Evolutionary conservation across 2,329 filamentous ascomycete species (phyloP), one percentile per base, ranked within the genome.

Genomic region (Xylaria sp.): DNA sequence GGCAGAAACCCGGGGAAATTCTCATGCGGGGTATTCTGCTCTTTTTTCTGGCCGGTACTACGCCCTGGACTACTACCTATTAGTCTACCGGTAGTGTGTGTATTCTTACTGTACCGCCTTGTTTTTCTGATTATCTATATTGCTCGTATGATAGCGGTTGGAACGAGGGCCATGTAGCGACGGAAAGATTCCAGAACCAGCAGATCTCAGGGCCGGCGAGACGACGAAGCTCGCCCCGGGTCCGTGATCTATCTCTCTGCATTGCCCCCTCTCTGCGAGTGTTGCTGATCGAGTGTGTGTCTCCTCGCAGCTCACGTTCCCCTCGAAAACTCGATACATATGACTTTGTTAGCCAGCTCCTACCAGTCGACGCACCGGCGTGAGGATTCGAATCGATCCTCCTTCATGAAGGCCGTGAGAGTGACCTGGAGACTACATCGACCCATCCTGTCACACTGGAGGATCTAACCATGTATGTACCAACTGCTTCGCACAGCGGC

Each of bases 1-100:
- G 60, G 59, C 30, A 39, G 60, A 62, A 62, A 19, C 58, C 59
- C 47, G 53, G 55, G 59, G 59, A 58, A 53, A 59, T 63, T 47
- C 51, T 44, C 42, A 53, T 61, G 62, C 59, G 62, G 59, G 59
- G 59, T 62, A 64, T 59, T 30, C 37, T 49, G 18, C 30, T 53
- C 37, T 34, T 52, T 30, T 30, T 51, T 16, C 35, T 56, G 30
- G 46, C 46, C 46, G 23, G 46, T 50, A 34, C 19, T 42, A 42
- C 37, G 8, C 5, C 37, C 37, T 42, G 11, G 8, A 42, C 37
- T 42, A 42, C 23, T 30, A 30, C 23, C 23, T 30, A 30, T 30
- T 30, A 30, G 23, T 30, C 23, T 30, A 30, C 23, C 23, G 23
- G 23, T 30, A 30, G 23, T 30, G 37, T 30, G 37, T 42, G 9